Percentiles rank a stretch among this genome's conserved stretches.
Evolutionary conservation across 139 green algal species (phyloP).

Genomic region (Raphidocelis subcapitata): DNA sequence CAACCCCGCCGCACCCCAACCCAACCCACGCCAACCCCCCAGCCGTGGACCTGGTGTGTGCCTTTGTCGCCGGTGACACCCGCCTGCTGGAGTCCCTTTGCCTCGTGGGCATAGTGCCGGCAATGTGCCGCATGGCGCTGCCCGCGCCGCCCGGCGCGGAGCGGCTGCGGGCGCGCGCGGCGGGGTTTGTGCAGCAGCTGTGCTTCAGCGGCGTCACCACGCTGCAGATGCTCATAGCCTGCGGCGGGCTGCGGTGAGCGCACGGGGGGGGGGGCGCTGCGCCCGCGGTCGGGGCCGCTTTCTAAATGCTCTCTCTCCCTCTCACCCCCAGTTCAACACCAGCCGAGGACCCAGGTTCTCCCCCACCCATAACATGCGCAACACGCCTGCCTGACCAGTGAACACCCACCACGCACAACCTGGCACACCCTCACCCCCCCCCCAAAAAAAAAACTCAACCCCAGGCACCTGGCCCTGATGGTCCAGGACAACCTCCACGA

Average conservation of each 20-base stretch:
- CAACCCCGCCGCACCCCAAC: too few relatives aligned
- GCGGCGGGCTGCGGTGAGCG: conserved; percentile 28
- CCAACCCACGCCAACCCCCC: too few relatives aligned
- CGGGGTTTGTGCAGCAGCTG: conserved; percentile 61
- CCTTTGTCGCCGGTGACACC: conserved; percentile 48
- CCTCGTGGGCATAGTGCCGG: conserved; percentile 74
- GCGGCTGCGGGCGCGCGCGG: conserved; percentile 52
- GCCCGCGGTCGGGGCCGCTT: too few relatives aligned
- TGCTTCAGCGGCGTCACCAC: conserved; percentile 46
- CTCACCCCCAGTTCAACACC: too few relatives aligned
- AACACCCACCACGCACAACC: too few relatives aligned
- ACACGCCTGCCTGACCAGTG: too few relatives aligned
- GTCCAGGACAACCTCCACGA: conserved; percentile 30
- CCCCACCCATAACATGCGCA: too few relatives aligned
- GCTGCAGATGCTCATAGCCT: conserved; percentile 75
- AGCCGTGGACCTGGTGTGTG: conserved; percentile 1
- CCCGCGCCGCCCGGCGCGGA: conserved; percentile 5
- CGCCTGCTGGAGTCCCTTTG: conserved; percentile 55
- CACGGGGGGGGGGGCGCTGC: too few relatives aligned
- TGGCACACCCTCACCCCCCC: too few relatives aligned
- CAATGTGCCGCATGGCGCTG: conserved; percentile 41
- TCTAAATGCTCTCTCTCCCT: too few relatives aligned
- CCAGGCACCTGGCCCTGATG: conserved; percentile 23
- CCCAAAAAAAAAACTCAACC: too few relatives aligned
- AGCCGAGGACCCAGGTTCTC: too few relatives aligned